Base-by-base conservation (phyloP, 1,139 yeast genomes). In the Magnusiomyces suaveolens region DNA sequence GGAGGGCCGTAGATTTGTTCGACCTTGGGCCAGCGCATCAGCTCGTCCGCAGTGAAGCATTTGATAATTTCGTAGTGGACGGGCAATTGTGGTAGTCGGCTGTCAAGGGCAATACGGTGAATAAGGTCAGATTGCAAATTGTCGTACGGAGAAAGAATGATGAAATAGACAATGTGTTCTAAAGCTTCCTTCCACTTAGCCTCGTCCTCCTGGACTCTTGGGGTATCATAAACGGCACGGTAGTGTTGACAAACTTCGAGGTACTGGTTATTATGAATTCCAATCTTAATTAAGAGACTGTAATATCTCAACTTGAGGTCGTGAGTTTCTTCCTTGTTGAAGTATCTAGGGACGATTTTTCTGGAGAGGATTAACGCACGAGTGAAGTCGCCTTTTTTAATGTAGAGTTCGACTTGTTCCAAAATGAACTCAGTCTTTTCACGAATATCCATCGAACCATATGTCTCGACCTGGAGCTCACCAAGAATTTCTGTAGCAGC, bases 391-490 rank as follows among this genome's bases (percentile, higher is more conserved):
- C 94, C 92, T 66, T 84, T 87, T 66, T 80, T 75, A 64, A 89
- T 83, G 61, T 92, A 88, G 66, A 92, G 75, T 61, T 83, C 82
- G 71, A 92, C 85, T 70, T 92, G 98, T 66, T 89, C 89, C 64
- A 92, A 76, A 60, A 92, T 92, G 67, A 87, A 92, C 63, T 86
- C 92, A 60, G 92, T 86, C 71, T 92, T 92, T 62, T 92, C 96
- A 55, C 83, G 78, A 71, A 88, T 80, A 47, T 86, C 87, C 97
- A 92, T 92, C 56, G 95, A 84, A 36, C 97, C 96, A 68, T 88
- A 92, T 0, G 98, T 92, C 72, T 92, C 98, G 52, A 92, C 97
- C 72, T 92, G 98, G 65, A 92, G 75, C 66, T 92, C 97, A 65
- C 96, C 89, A 63, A 92, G 76, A 54, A 90, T 77, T 53, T 90